Evolutionary conservation across 768 basidiomycete genomes (phyloP), one percentile per base, ranked within the genome.

Genomic region (Pleurotus eryngii): DNA sequence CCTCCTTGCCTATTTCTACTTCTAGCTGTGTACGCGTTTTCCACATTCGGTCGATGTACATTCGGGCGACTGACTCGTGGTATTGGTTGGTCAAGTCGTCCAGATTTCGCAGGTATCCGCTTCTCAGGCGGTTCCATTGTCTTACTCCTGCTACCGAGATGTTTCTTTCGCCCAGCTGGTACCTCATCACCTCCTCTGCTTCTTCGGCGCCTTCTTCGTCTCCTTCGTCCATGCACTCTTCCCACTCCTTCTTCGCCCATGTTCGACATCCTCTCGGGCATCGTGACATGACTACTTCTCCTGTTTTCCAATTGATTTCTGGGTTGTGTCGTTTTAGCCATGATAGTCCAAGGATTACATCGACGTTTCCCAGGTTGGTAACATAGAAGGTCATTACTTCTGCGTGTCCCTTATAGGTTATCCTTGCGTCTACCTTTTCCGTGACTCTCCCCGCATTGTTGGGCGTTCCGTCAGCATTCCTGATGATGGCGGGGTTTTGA

Each of bases 311-410:
- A 46, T 66, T 40, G 15, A 68, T 60, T 20, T 66, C 62, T 6
- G 66, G 67, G 39, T 68, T 68, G 47, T 68, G 66, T 26, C 65
- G 22, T 14, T 20, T 17, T 5, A 71, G 63, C 68, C 69, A 72
- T 15, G 63, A 56, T 37, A 59, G 51, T 3, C 70, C 70, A 5
- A 72, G 20, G 20, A 67, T 61, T 30, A 60, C 54, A 8, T 59
- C 47, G 45, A 61, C 56, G 7, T 61, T 57, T 14, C 65, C 64
- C 1, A 68, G 42, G 11, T 57, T 38, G 51, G 63, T 63, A 18
- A 70, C 63, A 35, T 59, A 60, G 49, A 69, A 59, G 15, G 35
- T 22, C 8, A 51, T 53, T 3, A 54, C 26, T 59, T 69, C 67
- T 12, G 55, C 45, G 30, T 68, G 67, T 22, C 59, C 61, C 27